These are phyloP conservation scores for Marchantia polymorpha DNA, from an alignment of 225 moss, liverwort and hornwort genomes.

Conservation along the genomic window DNA sequence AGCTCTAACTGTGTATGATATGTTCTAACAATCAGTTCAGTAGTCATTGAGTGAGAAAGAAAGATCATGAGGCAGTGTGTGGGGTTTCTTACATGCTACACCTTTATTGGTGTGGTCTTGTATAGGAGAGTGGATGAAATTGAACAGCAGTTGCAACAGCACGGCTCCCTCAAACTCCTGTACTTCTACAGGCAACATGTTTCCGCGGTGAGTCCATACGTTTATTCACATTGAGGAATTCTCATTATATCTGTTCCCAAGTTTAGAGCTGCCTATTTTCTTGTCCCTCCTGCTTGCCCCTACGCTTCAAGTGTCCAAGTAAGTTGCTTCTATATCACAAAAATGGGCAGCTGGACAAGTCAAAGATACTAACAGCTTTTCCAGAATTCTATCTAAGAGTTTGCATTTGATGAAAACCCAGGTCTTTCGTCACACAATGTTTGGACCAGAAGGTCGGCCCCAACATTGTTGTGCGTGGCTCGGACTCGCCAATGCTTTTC, in stretches of 20 bases:
- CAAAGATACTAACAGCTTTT: background rate
- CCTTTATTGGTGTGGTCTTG: background rate
- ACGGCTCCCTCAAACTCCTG: slow-evolving; percentile 78
- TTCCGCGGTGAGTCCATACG: slow-evolving; percentile 59
- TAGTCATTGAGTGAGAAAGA: too few species aligned
- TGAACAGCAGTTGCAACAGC: slow-evolving; percentile 83
- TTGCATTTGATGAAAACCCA: slow-evolving; percentile 17
- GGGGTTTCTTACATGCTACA: too few species aligned
- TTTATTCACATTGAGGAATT: background rate
- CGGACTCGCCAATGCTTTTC: slow-evolving; percentile 78
- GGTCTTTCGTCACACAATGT: slow-evolving; percentile 98
- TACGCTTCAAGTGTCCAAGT: background rate
- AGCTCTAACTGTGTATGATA: too few species aligned
- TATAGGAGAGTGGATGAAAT: slow-evolving; percentile 89
- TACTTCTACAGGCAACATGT: slow-evolving; percentile 94
- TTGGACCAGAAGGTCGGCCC: slow-evolving; percentile 96
- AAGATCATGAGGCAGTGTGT: too few species aligned
- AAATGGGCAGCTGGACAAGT: background rate
- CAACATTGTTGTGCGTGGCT: slow-evolving; percentile 99
- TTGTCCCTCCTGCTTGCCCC: background rate
- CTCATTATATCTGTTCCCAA: background rate
- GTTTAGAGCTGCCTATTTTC: background rate
- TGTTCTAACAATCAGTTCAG: too few species aligned
- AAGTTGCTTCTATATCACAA: background rate
- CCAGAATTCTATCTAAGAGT: background rate